Percentiles rank a stretch among this genome's conserved stretches.
Evolutionary conservation across 2,329 filamentous ascomycete genomes (phyloP).

Genomic region (Xylariales sp.): DNA sequence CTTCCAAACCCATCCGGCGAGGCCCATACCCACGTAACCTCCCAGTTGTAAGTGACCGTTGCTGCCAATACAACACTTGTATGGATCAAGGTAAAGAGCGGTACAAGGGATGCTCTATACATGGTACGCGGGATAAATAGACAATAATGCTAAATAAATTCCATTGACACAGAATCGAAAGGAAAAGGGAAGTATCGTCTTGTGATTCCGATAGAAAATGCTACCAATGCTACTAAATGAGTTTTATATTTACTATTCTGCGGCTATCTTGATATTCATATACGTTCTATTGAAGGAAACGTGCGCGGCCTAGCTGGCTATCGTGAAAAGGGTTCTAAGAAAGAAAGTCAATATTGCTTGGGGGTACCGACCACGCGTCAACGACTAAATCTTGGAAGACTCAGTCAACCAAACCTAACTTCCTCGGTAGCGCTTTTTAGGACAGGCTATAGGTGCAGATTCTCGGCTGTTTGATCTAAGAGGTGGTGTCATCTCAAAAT

Average conservation of each 20-base stretch:
- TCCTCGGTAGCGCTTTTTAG: background rate
- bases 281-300: background rate
- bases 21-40: slow-evolving; percentile 69
- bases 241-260: background rate
- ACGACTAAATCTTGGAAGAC: slow-evolving; percentile 4
- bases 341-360: slow-evolving; percentile 9
- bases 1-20: slow-evolving; percentile 71
- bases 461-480: background rate
- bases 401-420: background rate
- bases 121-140: slow-evolving; percentile 5
- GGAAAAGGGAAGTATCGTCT: background rate
- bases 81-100: slow-evolving; percentile 35
- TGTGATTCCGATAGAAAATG: background rate
- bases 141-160: background rate
- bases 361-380: background rate
- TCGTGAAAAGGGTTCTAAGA: background rate
- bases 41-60: slow-evolving; percentile 68
- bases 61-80: slow-evolving; percentile 51
- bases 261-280: slow-evolving; percentile 16
- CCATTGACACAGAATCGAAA: background rate
- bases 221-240: background rate
- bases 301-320: background rate
- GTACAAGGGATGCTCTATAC: background rate
- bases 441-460: background rate
- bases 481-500: background rate